Evolutionary conservation across 148 eudicot species (phyloP).

Genomic region (Polygonum maritimum): DNA sequence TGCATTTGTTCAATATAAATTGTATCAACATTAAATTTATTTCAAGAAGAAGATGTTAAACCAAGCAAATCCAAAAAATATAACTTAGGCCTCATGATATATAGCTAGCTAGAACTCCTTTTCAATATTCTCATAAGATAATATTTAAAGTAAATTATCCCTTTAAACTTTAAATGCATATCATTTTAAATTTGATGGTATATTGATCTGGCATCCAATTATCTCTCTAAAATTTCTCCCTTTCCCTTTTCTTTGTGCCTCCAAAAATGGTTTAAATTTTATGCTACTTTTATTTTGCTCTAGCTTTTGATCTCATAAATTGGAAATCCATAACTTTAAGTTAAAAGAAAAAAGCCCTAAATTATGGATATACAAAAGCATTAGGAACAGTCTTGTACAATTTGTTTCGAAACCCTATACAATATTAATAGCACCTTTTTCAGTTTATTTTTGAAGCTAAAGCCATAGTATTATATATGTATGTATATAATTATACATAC

Average conservation of each 20-base stretch:
- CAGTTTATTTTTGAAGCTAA: background rate
- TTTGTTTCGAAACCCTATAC: background rate
- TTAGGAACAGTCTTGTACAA: background rate
- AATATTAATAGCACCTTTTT: background rate
- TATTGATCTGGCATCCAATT: conserved; percentile 2
- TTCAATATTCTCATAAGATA: conserved; percentile 2
- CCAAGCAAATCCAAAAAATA: background rate
- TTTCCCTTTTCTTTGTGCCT: conserved; percentile 2
- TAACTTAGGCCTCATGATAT: background rate
- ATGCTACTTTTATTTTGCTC: background rate
- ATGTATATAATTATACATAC: no score
- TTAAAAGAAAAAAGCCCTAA: conserved; percentile 3
- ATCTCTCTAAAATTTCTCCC: background rate
- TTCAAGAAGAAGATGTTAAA: background rate
- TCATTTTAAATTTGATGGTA: background rate
- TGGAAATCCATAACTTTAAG: conserved; percentile 5
- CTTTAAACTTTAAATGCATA: background rate
- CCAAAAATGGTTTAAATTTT: background rate
- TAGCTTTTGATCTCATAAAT: conserved; percentile 4
- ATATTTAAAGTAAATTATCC: background rate
- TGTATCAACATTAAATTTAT: background rate
- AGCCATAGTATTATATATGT: no score
- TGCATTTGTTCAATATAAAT: background rate
- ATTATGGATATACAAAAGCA: conserved; percentile 5
- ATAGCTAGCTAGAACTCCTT: conserved; percentile 1